A percentile compares a stretch with the other conserved stretches of the same genome.
These are phyloP conservation scores for Przewalskia tangutica DNA, from an alignment of 257 asterid genomes.

Conservation along the genomic window DNA sequence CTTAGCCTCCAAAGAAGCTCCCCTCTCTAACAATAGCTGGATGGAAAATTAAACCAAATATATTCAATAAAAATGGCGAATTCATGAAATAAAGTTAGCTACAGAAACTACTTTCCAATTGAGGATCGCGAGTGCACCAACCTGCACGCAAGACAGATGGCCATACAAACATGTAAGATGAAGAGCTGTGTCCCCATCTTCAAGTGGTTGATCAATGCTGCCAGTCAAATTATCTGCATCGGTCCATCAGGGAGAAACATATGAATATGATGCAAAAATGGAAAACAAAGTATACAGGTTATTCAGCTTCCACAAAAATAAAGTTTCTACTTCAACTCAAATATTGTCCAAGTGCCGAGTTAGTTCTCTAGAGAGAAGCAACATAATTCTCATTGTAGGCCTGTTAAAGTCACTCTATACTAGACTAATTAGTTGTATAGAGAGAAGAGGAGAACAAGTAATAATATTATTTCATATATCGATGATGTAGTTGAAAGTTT, in stretches of 20 bases:
- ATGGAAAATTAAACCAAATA: neutral
- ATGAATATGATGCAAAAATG: slow-evolving; percentile 3
- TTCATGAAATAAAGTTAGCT: neutral
- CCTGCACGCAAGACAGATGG: slow-evolving; percentile 76
- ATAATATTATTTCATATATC: neutral
- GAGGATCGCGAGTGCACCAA: neutral
- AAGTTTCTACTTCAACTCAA: neutral
- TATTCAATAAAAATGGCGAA: neutral
- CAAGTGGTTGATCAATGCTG: slow-evolving; percentile 66
- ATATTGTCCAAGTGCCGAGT: neutral
- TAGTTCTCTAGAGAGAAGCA: neutral
- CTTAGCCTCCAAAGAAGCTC: slow-evolving; percentile 58
- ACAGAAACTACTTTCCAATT: neutral
- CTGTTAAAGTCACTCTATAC: neutral
- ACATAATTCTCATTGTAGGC: neutral
- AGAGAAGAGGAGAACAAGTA: neutral
- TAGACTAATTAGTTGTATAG: neutral
- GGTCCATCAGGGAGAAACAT: neutral
- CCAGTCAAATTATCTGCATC: slow-evolving; percentile 55
- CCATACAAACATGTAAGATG: slow-evolving; percentile 88
- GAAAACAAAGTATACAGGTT: neutral
- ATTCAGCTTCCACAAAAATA: neutral
- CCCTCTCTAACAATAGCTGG: slow-evolving; percentile 69
- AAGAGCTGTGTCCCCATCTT: slow-evolving; percentile 94
- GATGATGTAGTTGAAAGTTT: neutral